Conservation (phyloP, 2,329 filamentous ascomycete genomes). For the Whalleya microplaca region DNA sequence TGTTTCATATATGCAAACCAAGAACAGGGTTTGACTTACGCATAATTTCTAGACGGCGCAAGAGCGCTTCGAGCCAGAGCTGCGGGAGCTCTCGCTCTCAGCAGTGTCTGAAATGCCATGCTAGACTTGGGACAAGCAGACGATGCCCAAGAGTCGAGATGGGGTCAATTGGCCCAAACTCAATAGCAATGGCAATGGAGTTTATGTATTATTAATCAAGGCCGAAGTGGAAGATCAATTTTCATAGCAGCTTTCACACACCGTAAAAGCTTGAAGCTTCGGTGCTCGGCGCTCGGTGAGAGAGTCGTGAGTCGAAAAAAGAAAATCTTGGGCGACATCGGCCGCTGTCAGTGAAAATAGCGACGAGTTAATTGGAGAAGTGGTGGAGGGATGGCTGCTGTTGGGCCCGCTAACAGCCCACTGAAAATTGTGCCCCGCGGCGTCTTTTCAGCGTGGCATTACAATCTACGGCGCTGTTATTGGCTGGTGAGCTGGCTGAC, state of each 20-base stretch:
- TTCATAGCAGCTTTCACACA: constrained; percentile 15
- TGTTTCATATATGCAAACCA: background rate
- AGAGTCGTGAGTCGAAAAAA: constrained; percentile 5
- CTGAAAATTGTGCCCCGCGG: constrained; percentile 13
- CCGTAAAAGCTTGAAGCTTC: no score
- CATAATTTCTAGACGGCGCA: constrained; percentile 32
- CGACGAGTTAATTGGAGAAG: constrained; percentile 20
- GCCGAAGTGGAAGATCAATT: background rate
- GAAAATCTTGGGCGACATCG: constrained; percentile 25
- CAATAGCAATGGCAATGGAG: background rate
- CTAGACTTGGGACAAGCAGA: constrained; percentile 13
- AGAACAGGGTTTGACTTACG: constrained; percentile 25
- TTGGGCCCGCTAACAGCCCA: constrained; percentile 4
- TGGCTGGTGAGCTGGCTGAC: background rate
- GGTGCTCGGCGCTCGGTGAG: no score
- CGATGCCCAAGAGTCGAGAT: constrained; percentile 7
- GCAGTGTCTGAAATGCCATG: constrained; percentile 37
- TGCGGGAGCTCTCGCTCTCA: constrained; percentile 35
- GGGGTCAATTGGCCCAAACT: constrained; percentile 16
- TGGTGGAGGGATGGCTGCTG: background rate
- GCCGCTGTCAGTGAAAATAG: constrained; percentile 8
- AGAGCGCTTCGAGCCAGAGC: constrained; percentile 33
- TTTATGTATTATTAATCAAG: no score
- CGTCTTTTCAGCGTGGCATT: constrained; percentile 2
- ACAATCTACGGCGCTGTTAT: constrained; percentile 5